A percentile compares a stretch with the other conserved stretches of the same genome.
Conservation (phyloP, 495 filamentous ascomycete genomes). For the Lasiosphaeriaceae sp. region DNA sequence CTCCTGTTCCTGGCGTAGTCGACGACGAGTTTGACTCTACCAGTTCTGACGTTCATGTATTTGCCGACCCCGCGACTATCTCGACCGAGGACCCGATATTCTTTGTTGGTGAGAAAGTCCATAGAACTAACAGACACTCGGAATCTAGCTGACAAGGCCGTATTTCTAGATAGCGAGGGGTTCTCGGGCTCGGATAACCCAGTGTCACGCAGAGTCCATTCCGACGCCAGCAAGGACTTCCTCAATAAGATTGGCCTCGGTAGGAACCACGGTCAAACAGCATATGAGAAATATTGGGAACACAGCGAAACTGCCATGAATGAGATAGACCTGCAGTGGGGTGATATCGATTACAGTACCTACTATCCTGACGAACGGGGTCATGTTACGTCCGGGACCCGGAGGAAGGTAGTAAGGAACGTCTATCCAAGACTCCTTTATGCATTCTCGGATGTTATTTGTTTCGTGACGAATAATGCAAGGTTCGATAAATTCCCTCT, state of each 20-base stretch:
- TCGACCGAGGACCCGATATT: slow-evolving; percentile 10
- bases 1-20: slow-evolving; percentile 10
- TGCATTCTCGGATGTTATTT: slow-evolving; percentile 46
- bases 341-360: not conserved
- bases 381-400: slow-evolving; percentile 8
- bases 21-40: slow-evolving; percentile 13
- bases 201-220: slow-evolving; percentile 3
- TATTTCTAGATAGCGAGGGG: slow-evolving; percentile 10
- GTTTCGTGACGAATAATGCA: slow-evolving; percentile 39
- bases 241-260: not conserved
- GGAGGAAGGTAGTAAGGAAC: slow-evolving; percentile 30
- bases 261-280: not conserved
- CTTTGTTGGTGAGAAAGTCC: slow-evolving; percentile 6
- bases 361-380: slow-evolving; percentile 2
- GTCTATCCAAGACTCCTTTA: slow-evolving; percentile 49
- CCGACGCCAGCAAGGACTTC: not conserved
- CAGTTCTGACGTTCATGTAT: slow-evolving; percentile 15
- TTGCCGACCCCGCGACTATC: slow-evolving; percentile 10
- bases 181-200: slow-evolving; percentile 12
- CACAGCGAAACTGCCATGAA: not conserved
- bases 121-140: not conserved
- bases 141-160: not conserved
- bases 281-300: not conserved
- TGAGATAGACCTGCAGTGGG: slow-evolving; percentile 6
- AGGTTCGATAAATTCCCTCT: slow-evolving; percentile 22